Percentiles rank a stretch among this genome's conserved stretches.
Evolutionary conservation across 179 eudicot species (phyloP).

Genomic region (Heliamphora pulchella): DNA sequence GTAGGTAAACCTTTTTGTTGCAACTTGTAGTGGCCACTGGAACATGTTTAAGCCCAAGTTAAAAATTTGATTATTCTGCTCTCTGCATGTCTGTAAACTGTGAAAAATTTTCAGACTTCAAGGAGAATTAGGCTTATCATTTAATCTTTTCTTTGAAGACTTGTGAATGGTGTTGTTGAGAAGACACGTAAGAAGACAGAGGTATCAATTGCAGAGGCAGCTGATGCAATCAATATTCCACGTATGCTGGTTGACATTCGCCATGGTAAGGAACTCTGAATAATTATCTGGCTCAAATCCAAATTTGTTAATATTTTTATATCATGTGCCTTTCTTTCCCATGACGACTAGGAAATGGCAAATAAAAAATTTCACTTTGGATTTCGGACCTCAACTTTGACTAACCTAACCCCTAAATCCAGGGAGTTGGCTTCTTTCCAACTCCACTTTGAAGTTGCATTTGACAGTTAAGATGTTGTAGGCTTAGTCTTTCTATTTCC

Average conservation of each 20-base stretch:
- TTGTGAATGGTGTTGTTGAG: conserved; percentile 78
- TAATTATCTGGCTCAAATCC: neutral
- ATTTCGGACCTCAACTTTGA: too few species aligned
- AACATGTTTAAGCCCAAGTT: neutral
- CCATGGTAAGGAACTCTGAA: conserved; percentile 49
- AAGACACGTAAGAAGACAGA: conserved; percentile 53
- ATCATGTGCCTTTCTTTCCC: neutral
- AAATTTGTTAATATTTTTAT: neutral
- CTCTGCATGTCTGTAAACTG: neutral
- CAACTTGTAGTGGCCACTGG: neutral
- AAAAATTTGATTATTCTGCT: neutral
- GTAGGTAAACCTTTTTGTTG: neutral
- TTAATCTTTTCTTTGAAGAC: conserved; percentile 41
- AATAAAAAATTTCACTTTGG: too few species aligned
- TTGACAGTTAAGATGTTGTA: neutral
- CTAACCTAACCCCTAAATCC: neutral
- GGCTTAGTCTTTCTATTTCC: neutral
- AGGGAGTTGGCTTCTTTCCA: neutral
- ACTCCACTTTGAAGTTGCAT: neutral
- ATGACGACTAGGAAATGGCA: too few species aligned
- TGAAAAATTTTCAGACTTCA: neutral
- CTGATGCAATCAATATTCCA: conserved; percentile 55
- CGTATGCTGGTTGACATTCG: conserved; percentile 91
- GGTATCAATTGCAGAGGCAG: conserved; percentile 72
- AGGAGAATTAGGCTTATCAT: conserved; percentile 19